Evolutionary conservation across 331 rosid species (phyloP).

Genomic region (Malus hybrid): DNA sequence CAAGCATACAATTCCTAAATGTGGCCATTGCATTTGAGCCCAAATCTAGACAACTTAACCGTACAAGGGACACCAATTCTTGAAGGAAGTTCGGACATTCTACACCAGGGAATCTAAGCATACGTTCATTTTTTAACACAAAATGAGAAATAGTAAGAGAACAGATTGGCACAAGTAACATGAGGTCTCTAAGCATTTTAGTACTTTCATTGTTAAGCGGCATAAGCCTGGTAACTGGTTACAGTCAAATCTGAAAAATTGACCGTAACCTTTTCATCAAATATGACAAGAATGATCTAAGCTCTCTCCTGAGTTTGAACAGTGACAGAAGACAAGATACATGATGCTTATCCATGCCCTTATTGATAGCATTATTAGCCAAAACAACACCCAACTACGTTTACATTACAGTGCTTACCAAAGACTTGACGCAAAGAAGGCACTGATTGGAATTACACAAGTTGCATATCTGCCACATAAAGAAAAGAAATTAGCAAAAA

Average conservation of each 20-base stretch:
- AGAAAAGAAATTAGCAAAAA: slow-evolving; percentile 4
- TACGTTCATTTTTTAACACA: not conserved
- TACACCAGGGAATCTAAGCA: not conserved
- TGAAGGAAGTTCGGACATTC: not conserved
- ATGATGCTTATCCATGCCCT: not conserved
- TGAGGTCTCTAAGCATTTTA: not conserved
- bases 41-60: not conserved
- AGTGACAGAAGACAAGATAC: not conserved
- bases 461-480: slow-evolving; percentile 74
- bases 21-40: not conserved
- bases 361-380: not conserved
- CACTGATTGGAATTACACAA: slow-evolving; percentile 89
- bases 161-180: not conserved
- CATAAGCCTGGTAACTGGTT: not conserved
- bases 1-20: not conserved
- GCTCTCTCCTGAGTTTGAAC: not conserved
- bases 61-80: not conserved
- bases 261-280: not conserved
- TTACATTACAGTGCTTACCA: slow-evolving; percentile 50
- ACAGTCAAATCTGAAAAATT: not conserved
- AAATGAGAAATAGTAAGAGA: not conserved
- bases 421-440: slow-evolving; percentile 92
- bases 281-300: not conserved
- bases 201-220: not conserved
- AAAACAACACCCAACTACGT: slow-evolving; percentile 1